These are phyloP conservation scores for Castanea crenata DNA, from an alignment of 306 rosid genomes.

Conservation along the genomic window DNA sequence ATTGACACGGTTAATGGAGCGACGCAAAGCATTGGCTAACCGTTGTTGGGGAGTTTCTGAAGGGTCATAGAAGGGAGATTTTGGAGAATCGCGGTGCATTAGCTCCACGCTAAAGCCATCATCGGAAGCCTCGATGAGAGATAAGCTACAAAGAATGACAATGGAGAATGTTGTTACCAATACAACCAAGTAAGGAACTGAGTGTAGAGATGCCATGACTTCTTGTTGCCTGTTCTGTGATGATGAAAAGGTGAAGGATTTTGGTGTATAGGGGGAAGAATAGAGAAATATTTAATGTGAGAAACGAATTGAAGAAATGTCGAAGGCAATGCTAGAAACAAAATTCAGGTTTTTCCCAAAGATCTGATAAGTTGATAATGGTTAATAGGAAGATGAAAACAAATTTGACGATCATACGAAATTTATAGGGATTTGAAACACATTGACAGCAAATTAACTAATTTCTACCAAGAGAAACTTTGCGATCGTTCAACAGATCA, in stretches of 20 bases:
- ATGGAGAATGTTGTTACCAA: neutral
- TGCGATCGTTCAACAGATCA: too few relatives aligned
- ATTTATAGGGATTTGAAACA: too few relatives aligned
- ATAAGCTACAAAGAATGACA: neutral
- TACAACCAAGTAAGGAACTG: neutral
- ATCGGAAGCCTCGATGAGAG: neutral
- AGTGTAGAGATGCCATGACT: neutral
- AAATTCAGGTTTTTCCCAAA: too few relatives aligned
- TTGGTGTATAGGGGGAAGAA: neutral
- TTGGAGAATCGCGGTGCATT: conserved; percentile 1
- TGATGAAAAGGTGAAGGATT: neutral
- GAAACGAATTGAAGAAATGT: too few relatives aligned
- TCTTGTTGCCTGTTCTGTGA: neutral
- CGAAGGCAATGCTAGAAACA: too few relatives aligned
- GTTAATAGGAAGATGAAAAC: too few relatives aligned
- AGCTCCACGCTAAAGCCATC: conserved; percentile 23
- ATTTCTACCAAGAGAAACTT: too few relatives aligned
- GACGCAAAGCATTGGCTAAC: neutral
- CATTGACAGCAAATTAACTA: too few relatives aligned
- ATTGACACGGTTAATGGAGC: conserved; percentile 10
- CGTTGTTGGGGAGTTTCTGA: neutral
- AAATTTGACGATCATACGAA: too few relatives aligned
- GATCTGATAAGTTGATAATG: too few relatives aligned
- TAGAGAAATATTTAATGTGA: too few relatives aligned
- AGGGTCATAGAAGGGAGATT: neutral